phyloP scores from a whole-genome alignment of 1,284 basidiomycete species.

The Rhodotorula sp. region DNA sequence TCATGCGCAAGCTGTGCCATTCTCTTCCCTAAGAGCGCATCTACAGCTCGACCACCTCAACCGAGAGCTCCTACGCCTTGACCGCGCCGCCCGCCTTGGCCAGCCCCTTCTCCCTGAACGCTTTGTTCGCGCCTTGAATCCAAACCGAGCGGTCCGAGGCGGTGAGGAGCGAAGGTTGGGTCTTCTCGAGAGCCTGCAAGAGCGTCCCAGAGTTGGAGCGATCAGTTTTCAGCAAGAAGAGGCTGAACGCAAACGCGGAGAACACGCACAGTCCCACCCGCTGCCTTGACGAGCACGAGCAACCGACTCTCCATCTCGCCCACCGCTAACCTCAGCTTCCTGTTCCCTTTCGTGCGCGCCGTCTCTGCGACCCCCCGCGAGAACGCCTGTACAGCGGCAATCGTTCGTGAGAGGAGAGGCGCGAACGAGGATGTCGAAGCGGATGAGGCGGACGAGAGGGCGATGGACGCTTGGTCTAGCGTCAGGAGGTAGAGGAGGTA shows the following conservation, averaged over 20 bases:
- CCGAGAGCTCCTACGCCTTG: too few relatives aligned
- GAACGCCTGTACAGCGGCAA: conserved; percentile 8
- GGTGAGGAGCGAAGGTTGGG: conserved; percentile 26
- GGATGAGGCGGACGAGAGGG: conserved; percentile 1
- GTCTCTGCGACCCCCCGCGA: background rate
- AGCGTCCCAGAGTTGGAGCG: too few relatives aligned
- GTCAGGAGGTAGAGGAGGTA: conserved; percentile 32
- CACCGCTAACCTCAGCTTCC: conserved; percentile 20
- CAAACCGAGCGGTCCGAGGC: conserved; percentile 33
- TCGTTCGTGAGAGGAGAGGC: background rate
- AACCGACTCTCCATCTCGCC: conserved; percentile 33
- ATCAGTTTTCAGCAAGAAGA: background rate
- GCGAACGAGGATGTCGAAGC: background rate
- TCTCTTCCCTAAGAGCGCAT: too few relatives aligned
- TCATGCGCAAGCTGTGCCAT: too few relatives aligned
- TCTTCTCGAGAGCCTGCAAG: conserved; percentile 17
- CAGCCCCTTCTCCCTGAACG: conserved; percentile 15
- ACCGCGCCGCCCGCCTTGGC: background rate
- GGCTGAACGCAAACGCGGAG: too few relatives aligned
- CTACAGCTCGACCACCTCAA: too few relatives aligned
- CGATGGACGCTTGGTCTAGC: background rate
- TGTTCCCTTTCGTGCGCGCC: background rate
- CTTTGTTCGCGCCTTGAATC: conserved; percentile 31
- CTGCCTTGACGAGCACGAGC: conserved; percentile 21
- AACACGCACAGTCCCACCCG: background rate